Conservation (phyloP, 2,329 filamentous ascomycete species). For the Monilinia fructicola region DNA sequence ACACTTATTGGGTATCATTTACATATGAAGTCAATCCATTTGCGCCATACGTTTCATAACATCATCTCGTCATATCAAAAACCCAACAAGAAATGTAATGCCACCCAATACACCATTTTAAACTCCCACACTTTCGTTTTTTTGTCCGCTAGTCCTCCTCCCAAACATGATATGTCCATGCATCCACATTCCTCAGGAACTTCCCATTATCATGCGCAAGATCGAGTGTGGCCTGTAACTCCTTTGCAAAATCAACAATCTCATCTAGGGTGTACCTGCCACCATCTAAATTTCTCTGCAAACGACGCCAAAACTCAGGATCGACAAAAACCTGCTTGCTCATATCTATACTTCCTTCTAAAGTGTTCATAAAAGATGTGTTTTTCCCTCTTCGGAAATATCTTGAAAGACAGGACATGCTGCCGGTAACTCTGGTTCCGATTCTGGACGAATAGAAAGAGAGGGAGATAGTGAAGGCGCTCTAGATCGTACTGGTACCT, state of each 20-base stretch:
- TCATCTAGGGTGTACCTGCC: slow-evolving; percentile 33
- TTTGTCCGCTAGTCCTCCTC: neutral
- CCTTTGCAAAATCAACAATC: slow-evolving; percentile 35
- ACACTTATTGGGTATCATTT: too few relatives aligned
- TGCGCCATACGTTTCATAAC: neutral
- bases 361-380: neutral
- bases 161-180: slow-evolving; percentile 13
- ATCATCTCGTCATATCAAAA: neutral
- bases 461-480: neutral
- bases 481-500: too few relatives aligned
- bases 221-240: slow-evolving; percentile 34
- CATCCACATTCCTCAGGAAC: neutral
- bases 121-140: neutral
- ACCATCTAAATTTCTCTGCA: slow-evolving; percentile 15
- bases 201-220: slow-evolving; percentile 3
- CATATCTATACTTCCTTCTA: neutral
- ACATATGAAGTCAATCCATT: too few relatives aligned
- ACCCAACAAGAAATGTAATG: neutral
- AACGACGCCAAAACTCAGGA: slow-evolving; percentile 12
- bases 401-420: neutral
- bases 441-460: neutral
- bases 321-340: neutral
- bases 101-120: neutral
- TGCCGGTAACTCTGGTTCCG: neutral
- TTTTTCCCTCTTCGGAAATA: slow-evolving; percentile 1